Evolutionary conservation across 768 basidiomycete species (phyloP), one percentile per base, ranked within the genome.

Genomic region (Grammothele lineata): DNA sequence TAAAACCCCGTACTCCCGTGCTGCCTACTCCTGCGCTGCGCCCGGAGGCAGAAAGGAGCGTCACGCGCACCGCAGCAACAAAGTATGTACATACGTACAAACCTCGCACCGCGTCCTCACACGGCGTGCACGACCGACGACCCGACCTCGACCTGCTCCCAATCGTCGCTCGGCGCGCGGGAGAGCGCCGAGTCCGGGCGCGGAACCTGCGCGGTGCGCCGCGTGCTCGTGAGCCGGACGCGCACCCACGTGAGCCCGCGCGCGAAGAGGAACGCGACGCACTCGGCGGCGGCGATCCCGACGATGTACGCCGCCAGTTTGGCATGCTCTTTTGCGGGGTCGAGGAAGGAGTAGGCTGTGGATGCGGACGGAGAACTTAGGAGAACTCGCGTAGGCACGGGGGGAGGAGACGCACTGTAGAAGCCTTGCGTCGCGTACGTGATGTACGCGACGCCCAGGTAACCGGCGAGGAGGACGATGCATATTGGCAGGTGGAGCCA

Each of bases 371-470:
- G n/a, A n/a, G n/a, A n/a, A n/a, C n/a, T n/a, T n/a, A n/a, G n/a
- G n/a, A n/a, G n/a, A 49, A 18, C n/a, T 12, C 26, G 23, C 19
- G 36, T 19, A n/a, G 26, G 30, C 22, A 35, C 38, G 2, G 6
- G 8, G 21, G 23, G 33, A 40, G 26, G 26, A 24, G 42, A 71
- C 81, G 43, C 51, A 87, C 85, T 62, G 59, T 87, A 88, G 57
- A 83, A 75, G 0, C 77, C 76, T 57, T 84, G 81, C 0, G 76
- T 74, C 0, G 66, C 76, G 39, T 73, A 54, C 0, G 83, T 85
- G 43, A 89, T 73, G 54, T 87, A 89, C 10, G 85, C 85, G 0
- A 88, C 65, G 19, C 74, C 83, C 15, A 87, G 64, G 56, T 88
- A 89, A 3, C 63, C 56, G 0, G 53, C 77, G 9, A 87, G 74